These are phyloP conservation scores for Wickerhamiella nectarea DNA, from an alignment of 805 yeast genomes.

Conservation along the genomic window DNA sequence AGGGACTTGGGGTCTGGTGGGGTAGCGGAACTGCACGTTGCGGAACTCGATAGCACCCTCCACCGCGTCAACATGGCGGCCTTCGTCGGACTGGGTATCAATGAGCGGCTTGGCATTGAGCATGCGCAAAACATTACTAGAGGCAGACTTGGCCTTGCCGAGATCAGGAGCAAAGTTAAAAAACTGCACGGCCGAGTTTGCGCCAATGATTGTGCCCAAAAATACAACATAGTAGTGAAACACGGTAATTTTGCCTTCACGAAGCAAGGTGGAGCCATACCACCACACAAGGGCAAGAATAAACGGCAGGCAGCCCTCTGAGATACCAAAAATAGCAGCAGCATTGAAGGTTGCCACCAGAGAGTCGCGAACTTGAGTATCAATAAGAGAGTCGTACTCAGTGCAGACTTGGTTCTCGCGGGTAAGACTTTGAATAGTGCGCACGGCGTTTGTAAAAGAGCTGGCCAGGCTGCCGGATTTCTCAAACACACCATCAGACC, in stretches of 20 bases:
- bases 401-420: slow-evolving; percentile 19
- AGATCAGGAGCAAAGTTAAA: slow-evolving; percentile 32
- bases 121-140: slow-evolving; percentile 24
- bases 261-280: slow-evolving; percentile 21
- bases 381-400: slow-evolving; percentile 12
- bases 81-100: slow-evolving; percentile 24
- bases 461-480: slow-evolving; percentile 20
- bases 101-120: slow-evolving; percentile 25
- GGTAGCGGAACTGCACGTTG: slow-evolving; percentile 52
- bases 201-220: slow-evolving; percentile 14
- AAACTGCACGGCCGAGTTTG: slow-evolving; percentile 12
- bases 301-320: slow-evolving; percentile 20
- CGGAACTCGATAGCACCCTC: slow-evolving; percentile 43
- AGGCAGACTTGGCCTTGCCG: slow-evolving; percentile 30
- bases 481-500: slow-evolving; percentile 14
- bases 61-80: slow-evolving; percentile 23
- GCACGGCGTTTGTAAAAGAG: slow-evolving; percentile 21
- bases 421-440: slow-evolving; percentile 22
- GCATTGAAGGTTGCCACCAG: slow-evolving; percentile 8
- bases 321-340: slow-evolving; percentile 19
- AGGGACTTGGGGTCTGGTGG: slow-evolving; percentile 38
- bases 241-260: slow-evolving; percentile 14
- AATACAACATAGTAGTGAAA: slow-evolving; percentile 20
- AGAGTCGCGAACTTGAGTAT: slow-evolving; percentile 10
- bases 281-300: slow-evolving; percentile 21